Evolutionary conservation across 768 basidiomycete species (phyloP), one percentile per base, ranked within the genome.

Genomic region (Galerina sulciceps): DNA sequence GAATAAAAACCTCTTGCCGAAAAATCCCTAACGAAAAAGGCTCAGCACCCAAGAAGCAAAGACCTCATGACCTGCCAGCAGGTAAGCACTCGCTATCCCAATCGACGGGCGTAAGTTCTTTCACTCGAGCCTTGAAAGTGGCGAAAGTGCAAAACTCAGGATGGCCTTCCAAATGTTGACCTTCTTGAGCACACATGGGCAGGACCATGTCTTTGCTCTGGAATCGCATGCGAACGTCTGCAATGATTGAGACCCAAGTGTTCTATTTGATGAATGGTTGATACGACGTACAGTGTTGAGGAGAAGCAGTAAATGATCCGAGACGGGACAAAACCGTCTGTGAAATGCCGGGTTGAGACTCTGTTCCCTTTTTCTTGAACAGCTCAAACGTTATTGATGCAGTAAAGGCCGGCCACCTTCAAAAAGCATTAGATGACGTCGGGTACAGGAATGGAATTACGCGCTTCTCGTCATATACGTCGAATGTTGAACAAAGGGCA

Each of bases 331-430:
- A 61, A 40, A 85, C 47, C 10, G 64, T 65, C 60, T 83, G 84
- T 6, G 75, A 69, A 37, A 68, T 63, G n/a, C 57, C 57, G 20
- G 63, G 56, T 10, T 67, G 55, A 46, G 26, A 53, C 34, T 44
- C 56, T 6, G 57, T 45, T 14, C 61, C 61, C 6, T 64, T 37
- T 61, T 75, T 77, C 62, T 78, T 81, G 76, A 90, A 91, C 10
- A 92, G 79, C 68, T 92, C 91, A 66, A 91, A 89, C 0, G 87
- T 87, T 35, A 92, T 79, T 0, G 86, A 83, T 1, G 89, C 85
- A 0, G 89, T 88, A 71, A 91, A 91, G 3, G 88, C 81, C 6
- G 88, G 89, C 90, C 90, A 91, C 64, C 88, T 86, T 57, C 10
- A 36, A 40, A 11, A 5, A 10, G 11, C 45, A 17, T 23, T 1